phyloP scores from a whole-genome alignment of 179 eudicot species.

The Spinacia oleracea region DNA sequence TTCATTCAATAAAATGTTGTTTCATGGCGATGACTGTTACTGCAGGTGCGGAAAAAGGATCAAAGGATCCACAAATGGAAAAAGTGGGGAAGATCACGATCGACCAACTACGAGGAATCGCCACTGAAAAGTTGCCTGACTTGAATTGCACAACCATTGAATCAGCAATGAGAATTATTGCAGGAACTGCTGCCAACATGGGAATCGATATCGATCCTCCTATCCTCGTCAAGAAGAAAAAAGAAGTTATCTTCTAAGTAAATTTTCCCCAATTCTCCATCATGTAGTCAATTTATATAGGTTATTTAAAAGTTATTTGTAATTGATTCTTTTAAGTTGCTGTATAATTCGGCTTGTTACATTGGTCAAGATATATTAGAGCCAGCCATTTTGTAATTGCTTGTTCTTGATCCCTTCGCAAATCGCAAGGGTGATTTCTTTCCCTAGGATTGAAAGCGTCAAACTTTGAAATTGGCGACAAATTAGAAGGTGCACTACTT shows the following conservation, averaged over 20 bases:
- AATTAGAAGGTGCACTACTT: too few species aligned
- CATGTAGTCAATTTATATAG: conserved; percentile 33
- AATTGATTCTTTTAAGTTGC: background rate
- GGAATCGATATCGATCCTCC: conserved; percentile 96
- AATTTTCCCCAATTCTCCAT: conserved; percentile 16
- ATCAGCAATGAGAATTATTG: conserved; percentile 97
- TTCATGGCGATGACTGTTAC: background rate
- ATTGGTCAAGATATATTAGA: background rate
- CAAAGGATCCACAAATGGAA: conserved; percentile 73
- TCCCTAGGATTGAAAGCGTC: background rate
- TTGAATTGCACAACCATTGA: conserved; percentile 80
- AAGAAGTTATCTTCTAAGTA: conserved; percentile 39
- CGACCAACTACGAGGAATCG: conserved; percentile 76
- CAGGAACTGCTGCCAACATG: conserved; percentile 99
- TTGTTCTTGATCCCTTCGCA: background rate
- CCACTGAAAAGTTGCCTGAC: conserved; percentile 90
- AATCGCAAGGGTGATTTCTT: background rate
- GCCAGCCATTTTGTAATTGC: conserved; percentile 1
- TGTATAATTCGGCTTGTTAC: background rate
- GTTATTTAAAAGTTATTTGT: background rate
- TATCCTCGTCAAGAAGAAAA: conserved; percentile 64
- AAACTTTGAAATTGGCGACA: background rate
- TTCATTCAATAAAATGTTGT: background rate
- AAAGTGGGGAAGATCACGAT: conserved; percentile 88
- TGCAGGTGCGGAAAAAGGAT: conserved; percentile 92